Base-by-base conservation (phyloP, 768 basidiomycete genomes). In the Mycena alexandri region DNA sequence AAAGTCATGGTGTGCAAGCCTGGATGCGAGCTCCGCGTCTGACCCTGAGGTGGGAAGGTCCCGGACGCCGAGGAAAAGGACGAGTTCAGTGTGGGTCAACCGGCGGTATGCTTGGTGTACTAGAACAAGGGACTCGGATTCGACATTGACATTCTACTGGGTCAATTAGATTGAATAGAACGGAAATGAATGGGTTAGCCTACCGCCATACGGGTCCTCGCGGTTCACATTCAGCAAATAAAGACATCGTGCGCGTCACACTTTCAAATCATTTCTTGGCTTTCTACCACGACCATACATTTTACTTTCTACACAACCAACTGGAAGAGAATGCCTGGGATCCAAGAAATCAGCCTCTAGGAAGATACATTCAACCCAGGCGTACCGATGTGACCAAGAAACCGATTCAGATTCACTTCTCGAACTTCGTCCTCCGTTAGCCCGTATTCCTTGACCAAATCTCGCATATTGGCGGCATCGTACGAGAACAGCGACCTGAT, bases 1-100 rank as follows among this genome's bases (percentile, higher is more conserved):
- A 59, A 91, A 78, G 77, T 95, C 93, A 74, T 93, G 86, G 64
- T 92, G 89, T 9, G 90, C 87, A 25, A 95, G 85, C 22, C 93
- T 85, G 11, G 87, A 85, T 48, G 90, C 90, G 34, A 94, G 88
- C 61, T 93, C 92, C 56, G 74, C 53, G 67, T 90, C 82, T 53
- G 86, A 81, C 46, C 93, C 93, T 14, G 84, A 79, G 0, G 84
- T 88, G 55, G 90, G 88, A n/a, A 94, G 81, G 64, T 84, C 88
- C 68, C 93, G 87, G 47, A 89, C 86, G 79, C 87, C 86, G 78
- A 92, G 88, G 77, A 94, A 94, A 61, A 94, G 85, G 43, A 89
- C 78, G 67, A 94, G 86, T 72, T 94, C 91, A 25, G 87, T 80
- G 75, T 84, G 88, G 24, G 84, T 84, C 71, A 94, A 82, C 70